phyloP scores from a whole-genome alignment of 2,329 filamentous ascomycete genomes.

The Colletotrichum coccodes region DNA sequence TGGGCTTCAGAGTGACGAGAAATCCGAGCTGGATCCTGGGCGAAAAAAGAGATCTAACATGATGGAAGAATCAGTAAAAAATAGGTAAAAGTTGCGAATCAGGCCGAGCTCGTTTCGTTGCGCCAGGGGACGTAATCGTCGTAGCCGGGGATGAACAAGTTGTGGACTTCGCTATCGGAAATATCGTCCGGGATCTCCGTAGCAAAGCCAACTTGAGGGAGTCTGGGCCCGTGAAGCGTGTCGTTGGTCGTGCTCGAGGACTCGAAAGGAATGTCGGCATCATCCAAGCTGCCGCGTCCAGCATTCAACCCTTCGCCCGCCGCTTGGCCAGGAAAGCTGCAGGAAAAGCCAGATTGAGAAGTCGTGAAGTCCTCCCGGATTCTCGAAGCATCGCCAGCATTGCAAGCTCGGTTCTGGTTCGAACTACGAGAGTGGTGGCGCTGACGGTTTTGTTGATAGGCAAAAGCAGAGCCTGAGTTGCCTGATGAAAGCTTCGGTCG shows the following conservation, averaged over 20 bases:
- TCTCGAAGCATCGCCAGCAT: not conserved
- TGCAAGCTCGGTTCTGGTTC: not conserved
- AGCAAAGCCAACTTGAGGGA: conserved; percentile 14
- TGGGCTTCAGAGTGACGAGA: not conserved
- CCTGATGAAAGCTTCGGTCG: not conserved
- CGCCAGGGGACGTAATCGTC: conserved; percentile 25
- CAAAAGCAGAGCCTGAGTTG: not conserved
- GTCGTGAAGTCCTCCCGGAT: not conserved
- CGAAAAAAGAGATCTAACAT: conserved; percentile 13
- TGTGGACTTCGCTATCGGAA: conserved; percentile 26
- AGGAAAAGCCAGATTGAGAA: not conserved
- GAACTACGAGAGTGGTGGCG: not conserved
- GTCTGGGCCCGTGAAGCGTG: not conserved
- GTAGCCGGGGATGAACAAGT: conserved; percentile 26
- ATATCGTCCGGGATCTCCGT: conserved; percentile 31
- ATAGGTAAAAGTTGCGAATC: not conserved
- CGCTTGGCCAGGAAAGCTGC: not conserved
- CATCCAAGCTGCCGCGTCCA: not conserved
- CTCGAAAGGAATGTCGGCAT: not conserved
- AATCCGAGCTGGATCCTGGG: not conserved
- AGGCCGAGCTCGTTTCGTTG: not conserved
- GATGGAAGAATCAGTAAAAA: not conserved
- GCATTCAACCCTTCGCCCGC: not conserved
- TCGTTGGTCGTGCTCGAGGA: not conserved
- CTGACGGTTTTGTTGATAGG: not conserved